Base-by-base conservation (phyloP, 2,329 filamentous ascomycete species). In the Aspergillus pseudonomiae region DNA sequence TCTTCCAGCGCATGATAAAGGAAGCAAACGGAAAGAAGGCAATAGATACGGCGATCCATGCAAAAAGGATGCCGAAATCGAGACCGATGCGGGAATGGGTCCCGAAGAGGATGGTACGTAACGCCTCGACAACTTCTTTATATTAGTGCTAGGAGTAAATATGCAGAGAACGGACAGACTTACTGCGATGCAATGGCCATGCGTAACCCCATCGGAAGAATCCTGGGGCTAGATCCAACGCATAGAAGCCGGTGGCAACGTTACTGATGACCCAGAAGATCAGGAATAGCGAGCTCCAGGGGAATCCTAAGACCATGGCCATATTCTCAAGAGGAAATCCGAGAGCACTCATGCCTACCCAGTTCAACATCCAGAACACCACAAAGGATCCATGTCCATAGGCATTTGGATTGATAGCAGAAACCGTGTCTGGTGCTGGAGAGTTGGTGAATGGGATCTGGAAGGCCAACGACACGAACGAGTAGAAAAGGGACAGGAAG, bases 201-300 rank as follows among this genome's bases (percentile, higher is more conserved):
- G 83, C 87, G 70, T 88, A 88, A 0, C 86, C 87, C 85, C 86
- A 90, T 2, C 75, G 71, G 71, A 87, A 91, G 69, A 90, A 89
- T 0, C 74, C 77, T 0, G 86, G 84, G 2, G 85, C 83, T 28
- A 90, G 77, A 30, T 87, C 85, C 50, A 90, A 78, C 4, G 84
- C 77, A 71, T 89, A 87, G 68, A 90, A 89, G 0, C 81, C 77
- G 0, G 86, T 88, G 0, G 82, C 79, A 0, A 89, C 86, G 68
- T 91, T 91, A 7, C 85, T 84, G 61, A 90, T 88, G 48, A 90
- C 86, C 87, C 86, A 89, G 69, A 89, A 89, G 61, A 90, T 88
- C 2, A 91, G 75, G 82, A 88, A 91, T 0, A 89, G 73, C 0
- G 86, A 82, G 58, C 81, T 84, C 86, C 86, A 90, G 0, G 86